Percentiles rank a stretch among this genome's conserved stretches.
These are phyloP conservation scores for Cryptococcus sp. DNA, from an alignment of 1,284 basidiomycete genomes.

Conservation along the genomic window DNA sequence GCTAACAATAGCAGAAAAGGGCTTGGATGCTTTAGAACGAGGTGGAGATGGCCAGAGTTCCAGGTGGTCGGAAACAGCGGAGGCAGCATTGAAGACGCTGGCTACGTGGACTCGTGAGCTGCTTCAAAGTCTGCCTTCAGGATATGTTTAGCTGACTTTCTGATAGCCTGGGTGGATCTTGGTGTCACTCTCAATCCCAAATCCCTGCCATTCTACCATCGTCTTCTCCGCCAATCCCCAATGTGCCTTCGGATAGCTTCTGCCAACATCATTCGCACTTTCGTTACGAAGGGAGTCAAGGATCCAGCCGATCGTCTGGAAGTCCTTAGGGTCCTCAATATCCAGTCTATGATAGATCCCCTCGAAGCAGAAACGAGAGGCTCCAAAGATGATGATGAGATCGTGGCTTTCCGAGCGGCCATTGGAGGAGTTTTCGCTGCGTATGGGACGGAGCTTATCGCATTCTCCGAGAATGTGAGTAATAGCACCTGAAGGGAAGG, in stretches of 20 bases:
- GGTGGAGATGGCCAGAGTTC: conserved; percentile 57
- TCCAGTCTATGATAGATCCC: conserved; percentile 75
- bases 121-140: no score
- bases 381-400: conserved; percentile 68
- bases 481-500: neutral
- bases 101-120: conserved; percentile 89
- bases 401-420: conserved; percentile 84
- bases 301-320: conserved; percentile 88
- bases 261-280: conserved; percentile 74
- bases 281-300: conserved; percentile 90
- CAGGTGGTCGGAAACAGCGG: conserved; percentile 73
- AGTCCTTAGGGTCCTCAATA: conserved; percentile 83
- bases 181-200: conserved; percentile 89
- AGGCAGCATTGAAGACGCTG: conserved; percentile 86
- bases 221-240: conserved; percentile 77
- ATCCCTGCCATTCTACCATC: conserved; percentile 83
- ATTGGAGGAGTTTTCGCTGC: conserved; percentile 82
- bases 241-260: conserved; percentile 77
- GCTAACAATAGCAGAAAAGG: conserved; percentile 76
- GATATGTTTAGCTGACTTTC: conserved; percentile 17
- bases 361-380: conserved; percentile 74
- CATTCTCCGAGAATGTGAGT: conserved; percentile 75
- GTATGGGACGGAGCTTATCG: conserved; percentile 80
- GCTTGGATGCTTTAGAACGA: conserved; percentile 59
- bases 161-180: conserved; percentile 94